Evolutionary conservation across 2,329 filamentous ascomycete genomes (phyloP).

Genomic region (Colletotrichum shisoi): DNA sequence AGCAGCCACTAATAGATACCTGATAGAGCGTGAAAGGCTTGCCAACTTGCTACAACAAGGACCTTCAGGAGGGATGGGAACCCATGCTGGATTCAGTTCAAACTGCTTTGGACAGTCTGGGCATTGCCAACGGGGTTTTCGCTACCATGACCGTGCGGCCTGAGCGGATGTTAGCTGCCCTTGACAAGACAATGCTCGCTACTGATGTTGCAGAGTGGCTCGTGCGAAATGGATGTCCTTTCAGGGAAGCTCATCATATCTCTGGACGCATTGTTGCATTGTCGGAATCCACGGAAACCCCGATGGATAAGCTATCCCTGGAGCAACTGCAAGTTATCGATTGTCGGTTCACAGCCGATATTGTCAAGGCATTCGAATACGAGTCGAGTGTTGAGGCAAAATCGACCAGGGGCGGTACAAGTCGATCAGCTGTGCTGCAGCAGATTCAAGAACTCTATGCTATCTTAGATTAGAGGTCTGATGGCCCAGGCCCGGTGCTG

Average conservation of each 20-base stretch:
- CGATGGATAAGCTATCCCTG: conserved; percentile 42
- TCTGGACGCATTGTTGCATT: conserved; percentile 75
- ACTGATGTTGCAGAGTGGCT: conserved; percentile 71
- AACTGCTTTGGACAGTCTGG: conserved; percentile 75
- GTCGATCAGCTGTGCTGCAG: conserved; percentile 67
- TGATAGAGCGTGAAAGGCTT: conserved; percentile 64
- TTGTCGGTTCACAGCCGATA: conserved; percentile 61
- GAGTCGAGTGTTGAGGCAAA: conserved; percentile 76
- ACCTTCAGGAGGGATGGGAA: conserved; percentile 78
- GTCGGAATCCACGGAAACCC: conserved; percentile 67
- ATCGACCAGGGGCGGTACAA: conserved; percentile 74
- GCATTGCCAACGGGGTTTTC: conserved; percentile 77
- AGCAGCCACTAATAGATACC: conserved; percentile 44
- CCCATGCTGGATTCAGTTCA: conserved; percentile 79
- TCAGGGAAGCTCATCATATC: conserved; percentile 81
- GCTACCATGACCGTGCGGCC: conserved; percentile 71
- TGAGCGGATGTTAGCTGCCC: conserved; percentile 73
- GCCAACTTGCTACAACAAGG: conserved; percentile 79
- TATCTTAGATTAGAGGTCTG: conserved; percentile 45
- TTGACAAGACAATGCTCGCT: conserved; percentile 78
- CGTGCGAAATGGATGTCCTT: conserved; percentile 71
- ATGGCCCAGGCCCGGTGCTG: neutral
- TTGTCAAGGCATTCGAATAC: conserved; percentile 72
- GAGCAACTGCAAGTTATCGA: conserved; percentile 4
- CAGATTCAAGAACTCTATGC: conserved; percentile 61